Base-by-base conservation (phyloP, 768 basidiomycete species). In the Sporobolomyces pararoseus region DNA sequence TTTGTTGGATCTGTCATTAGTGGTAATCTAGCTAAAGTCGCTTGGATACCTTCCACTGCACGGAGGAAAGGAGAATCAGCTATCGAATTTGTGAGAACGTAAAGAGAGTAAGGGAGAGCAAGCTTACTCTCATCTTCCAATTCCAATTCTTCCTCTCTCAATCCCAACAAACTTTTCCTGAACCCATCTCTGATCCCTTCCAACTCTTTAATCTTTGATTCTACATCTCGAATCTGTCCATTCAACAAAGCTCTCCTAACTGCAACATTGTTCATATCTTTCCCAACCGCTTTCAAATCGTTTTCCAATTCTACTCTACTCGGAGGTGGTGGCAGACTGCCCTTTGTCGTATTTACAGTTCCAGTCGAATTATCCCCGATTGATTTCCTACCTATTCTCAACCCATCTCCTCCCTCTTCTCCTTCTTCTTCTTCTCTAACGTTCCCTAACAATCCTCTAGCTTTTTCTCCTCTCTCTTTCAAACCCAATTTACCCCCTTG, bases 131-230 rank as follows among this genome's bases (percentile, higher is more conserved):
- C 95, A 69, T 96, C 95, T 76, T 96, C 91, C n/a, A 99, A 81
- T 77, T 97, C 95, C 29, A 99, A 82, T 71, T 96, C 94, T 75
- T 98, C 95, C 78, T 99, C 95, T 66, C 94, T 90, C 53, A 97
- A 78, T 78, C 86, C 89, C 37, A 98, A 81, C 10, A 99, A 82
- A 77, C 91, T 88, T 50, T 86, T 83, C 77, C 93, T 90, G 31
- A 98, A 82, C 72, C 88, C 88, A 13, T 85, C 83, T 63, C 92
- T 83, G 65, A 97, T 90, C 21, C 81, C 83, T 75, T 94, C 91
- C 42, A 98, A 81, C 7, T 88, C 86, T 59, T 87, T 86, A 57
- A 98, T 97, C 83, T 96, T 97, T 73, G 85, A 84, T 31, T 90
- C 88, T 27, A 99, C 89, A 78, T 97, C 92, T 31, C 83, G 80